Conservation (phyloP, 441 rosid genomes). For the Lepidium campestre region DNA sequence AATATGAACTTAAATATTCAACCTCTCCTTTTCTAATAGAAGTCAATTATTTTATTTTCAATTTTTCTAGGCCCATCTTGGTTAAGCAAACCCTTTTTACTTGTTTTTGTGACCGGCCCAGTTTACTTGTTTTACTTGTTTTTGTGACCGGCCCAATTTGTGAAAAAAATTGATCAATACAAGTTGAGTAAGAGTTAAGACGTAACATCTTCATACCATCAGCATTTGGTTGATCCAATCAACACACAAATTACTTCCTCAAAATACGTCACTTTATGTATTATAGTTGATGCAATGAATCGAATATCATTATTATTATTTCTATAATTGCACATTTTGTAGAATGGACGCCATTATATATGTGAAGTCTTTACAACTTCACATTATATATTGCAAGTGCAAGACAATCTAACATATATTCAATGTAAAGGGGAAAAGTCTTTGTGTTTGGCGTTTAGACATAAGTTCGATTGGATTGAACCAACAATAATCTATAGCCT, state of each 20-base stretch:
- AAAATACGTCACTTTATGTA: neutral
- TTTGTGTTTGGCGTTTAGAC: neutral
- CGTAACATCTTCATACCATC: constrained; percentile 19
- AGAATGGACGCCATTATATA: neutral
- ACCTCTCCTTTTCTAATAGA: too few species aligned
- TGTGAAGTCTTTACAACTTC: neutral
- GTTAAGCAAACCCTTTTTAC: too few species aligned
- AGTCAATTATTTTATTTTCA: too few species aligned
- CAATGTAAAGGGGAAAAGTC: neutral
- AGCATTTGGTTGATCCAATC: constrained; percentile 11
- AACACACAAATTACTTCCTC: neutral
- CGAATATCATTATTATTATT: neutral
- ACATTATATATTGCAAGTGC: neutral
- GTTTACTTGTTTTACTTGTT: too few species aligned
- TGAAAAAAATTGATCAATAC: neutral
- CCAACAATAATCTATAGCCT: neutral
- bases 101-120: too few species aligned
- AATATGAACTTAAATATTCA: too few species aligned
- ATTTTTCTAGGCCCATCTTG: too few species aligned
- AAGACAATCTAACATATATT: neutral
- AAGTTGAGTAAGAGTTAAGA: neutral
- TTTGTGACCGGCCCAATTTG: too few species aligned
- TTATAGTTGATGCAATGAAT: neutral
- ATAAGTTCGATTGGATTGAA: neutral
- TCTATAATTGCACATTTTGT: neutral